A percentile compares a stretch with the other conserved stretches of the same genome.
Evolutionary conservation across 192 early-diverging fungal species (phyloP).

Genomic region (Entomortierella lignicola): DNA sequence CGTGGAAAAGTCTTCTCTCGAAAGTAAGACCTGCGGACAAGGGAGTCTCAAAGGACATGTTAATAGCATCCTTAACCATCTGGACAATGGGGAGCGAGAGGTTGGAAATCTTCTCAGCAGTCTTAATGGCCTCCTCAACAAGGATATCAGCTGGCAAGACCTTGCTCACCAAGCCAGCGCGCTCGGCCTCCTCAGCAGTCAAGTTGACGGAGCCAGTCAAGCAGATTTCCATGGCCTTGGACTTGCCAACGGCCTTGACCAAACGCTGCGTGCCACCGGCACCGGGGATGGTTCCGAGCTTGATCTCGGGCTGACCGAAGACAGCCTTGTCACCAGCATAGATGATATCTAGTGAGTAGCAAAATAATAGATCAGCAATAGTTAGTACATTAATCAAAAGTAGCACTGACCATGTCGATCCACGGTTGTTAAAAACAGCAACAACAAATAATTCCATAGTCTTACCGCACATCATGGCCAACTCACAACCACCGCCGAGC

Average conservation of each 20-base stretch:
- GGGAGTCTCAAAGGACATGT: slow-evolving; percentile 91
- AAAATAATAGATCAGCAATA: not conserved
- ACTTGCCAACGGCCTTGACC: slow-evolving; percentile 94
- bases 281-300: slow-evolving; percentile 96
- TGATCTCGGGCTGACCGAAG: slow-evolving; percentile 99
- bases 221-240: slow-evolving; percentile 97
- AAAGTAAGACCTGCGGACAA: slow-evolving; percentile 87
- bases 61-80: slow-evolving; percentile 98
- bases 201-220: slow-evolving; percentile 88
- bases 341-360: slow-evolving; percentile 75
- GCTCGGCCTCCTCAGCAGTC: slow-evolving; percentile 88
- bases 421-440: too few relatives aligned
- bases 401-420: too few relatives aligned
- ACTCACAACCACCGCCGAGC: slow-evolving; percentile 98
- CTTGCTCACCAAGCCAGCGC: slow-evolving; percentile 87
- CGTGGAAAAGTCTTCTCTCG: slow-evolving; percentile 96
- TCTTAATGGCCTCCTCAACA: slow-evolving; percentile 91
- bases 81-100: slow-evolving; percentile 88
- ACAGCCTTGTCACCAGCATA: slow-evolving; percentile 97
- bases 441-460: not conserved
- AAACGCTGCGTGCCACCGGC: slow-evolving; percentile 88
- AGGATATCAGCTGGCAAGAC: slow-evolving; percentile 89
- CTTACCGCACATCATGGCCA: slow-evolving; percentile 97
- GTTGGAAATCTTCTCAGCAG: slow-evolving; percentile 85
- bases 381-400: too few relatives aligned